Evolutionary conservation across 768 basidiomycete genomes (phyloP).

Genomic region (Kondoa subrosea): DNA sequence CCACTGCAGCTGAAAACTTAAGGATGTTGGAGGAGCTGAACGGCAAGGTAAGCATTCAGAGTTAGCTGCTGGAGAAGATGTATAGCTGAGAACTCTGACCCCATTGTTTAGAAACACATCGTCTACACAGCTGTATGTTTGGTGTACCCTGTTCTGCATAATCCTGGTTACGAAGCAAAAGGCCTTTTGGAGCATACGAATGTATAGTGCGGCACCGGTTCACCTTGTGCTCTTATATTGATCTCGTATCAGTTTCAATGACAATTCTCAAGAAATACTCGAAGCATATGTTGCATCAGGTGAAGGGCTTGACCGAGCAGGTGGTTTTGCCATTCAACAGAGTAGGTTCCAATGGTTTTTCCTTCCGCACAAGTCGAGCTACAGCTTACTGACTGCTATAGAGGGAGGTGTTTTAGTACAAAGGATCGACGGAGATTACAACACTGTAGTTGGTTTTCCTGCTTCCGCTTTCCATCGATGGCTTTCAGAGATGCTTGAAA

Average conservation of each 20-base stretch:
- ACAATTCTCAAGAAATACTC: slow-evolving; percentile 45
- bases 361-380: background rate
- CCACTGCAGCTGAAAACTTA: slow-evolving; percentile 57
- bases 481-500: slow-evolving; percentile 28
- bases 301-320: slow-evolving; percentile 13
- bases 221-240: too few species aligned
- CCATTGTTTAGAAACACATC: slow-evolving; percentile 19
- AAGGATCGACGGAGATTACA: slow-evolving; percentile 39
- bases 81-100: slow-evolving; percentile 19
- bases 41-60: slow-evolving; percentile 38
- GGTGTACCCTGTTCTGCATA: slow-evolving; percentile 7
- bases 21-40: slow-evolving; percentile 77
- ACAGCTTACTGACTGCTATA: too few species aligned
- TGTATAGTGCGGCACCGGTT: background rate
- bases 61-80: slow-evolving; percentile 11
- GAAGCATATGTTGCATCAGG: slow-evolving; percentile 56
- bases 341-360: background rate
- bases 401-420: slow-evolving; percentile 28
- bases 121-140: slow-evolving; percentile 12
- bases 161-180: slow-evolving; percentile 11
- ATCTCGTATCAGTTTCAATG: slow-evolving; percentile 45
- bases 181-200: background rate
- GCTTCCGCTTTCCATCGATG: slow-evolving; percentile 41
- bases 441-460: slow-evolving; percentile 86
- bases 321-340: background rate